Base-by-base conservation (phyloP, 2,329 filamentous ascomycete species). In the Cordyceps cateniannulata region DNA sequence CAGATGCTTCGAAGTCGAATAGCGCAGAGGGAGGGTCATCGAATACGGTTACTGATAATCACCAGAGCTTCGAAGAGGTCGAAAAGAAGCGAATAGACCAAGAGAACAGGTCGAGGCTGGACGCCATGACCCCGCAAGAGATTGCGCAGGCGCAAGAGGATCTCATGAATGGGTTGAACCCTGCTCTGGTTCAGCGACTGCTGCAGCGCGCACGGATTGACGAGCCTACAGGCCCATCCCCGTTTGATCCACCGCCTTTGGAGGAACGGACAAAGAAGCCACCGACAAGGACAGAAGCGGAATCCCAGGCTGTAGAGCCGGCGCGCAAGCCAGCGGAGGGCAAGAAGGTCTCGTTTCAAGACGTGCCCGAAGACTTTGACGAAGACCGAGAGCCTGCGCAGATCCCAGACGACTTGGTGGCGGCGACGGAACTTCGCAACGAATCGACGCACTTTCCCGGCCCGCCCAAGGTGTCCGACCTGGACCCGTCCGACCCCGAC, bases 71-170 rank as follows among this genome's bases (percentile, higher is more conserved):
- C 44, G 76, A 78, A 47, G 72, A 80, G 12, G 78, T 81, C 48
- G 92, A 96, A 69, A 85, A 84, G 68, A 77, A 77, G 64, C 79
- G 82, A 5, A 98, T 99, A 71, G 89, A 93, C 68, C 81, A 86
- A 66, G 92, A 98, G 72, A 99, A 98, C 69, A 84, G 77, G 49
- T 81, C 85, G 62, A 84, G 83, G 63, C 73, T 99, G 51, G 86
- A 86, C 16, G 79, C 80, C 27, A 97, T 99, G 95, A 89, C 89
- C 1, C 77, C 85, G 0, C 83, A 85, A 42, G 91, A 97, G 73
- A 96, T 98, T 62, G 86, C 89, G 63, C 80, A 87, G 66, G 92
- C 95, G 63, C 85, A 88, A 48, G 80, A 85, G 62, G 93, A 98
- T 66, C 77, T 99, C n/a, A 81, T 96, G 70, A 81, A 80, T n/a